phyloP scores from a whole-genome alignment of 169 alveolate genomes.

The Plasmodium gonderi region DNA sequence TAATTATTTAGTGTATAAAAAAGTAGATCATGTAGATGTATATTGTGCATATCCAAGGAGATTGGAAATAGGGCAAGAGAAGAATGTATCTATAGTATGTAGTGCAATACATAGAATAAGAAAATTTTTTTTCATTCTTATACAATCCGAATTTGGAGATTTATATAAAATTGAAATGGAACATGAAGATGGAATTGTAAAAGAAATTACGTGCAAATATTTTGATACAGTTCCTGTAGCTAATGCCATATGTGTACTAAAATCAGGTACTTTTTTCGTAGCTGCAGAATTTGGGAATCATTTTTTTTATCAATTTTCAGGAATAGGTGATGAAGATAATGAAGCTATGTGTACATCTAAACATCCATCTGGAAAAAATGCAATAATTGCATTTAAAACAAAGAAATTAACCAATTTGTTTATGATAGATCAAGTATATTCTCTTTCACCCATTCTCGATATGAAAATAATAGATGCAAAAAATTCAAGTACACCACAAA shows the following conservation, averaged over 20 bases:
- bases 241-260: constrained; percentile 93
- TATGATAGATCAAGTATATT: constrained; percentile 92
- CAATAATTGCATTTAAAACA: constrained; percentile 93
- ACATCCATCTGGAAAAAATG: constrained; percentile 90
- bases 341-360: constrained; percentile 91
- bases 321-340: constrained; percentile 86
- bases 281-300: constrained; percentile 98
- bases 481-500: constrained; percentile 84
- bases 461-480: constrained; percentile 95
- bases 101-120: constrained; percentile 93
- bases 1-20: constrained; percentile 93
- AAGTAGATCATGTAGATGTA: constrained; percentile 93
- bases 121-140: constrained; percentile 93
- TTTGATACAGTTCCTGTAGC: constrained; percentile 97
- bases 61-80: constrained; percentile 90
- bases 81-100: constrained; percentile 90
- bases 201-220: constrained; percentile 91
- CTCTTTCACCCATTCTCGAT: constrained; percentile 95
- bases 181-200: constrained; percentile 91
- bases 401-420: constrained; percentile 90
- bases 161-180: constrained; percentile 90
- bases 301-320: constrained; percentile 86
- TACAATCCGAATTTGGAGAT: constrained; percentile 97
- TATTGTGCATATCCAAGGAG: constrained; percentile 95
- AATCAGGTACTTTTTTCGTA: constrained; percentile 96